phyloP scores from a whole-genome alignment of 495 filamentous ascomycete genomes.

The Penicillium salamii region DNA sequence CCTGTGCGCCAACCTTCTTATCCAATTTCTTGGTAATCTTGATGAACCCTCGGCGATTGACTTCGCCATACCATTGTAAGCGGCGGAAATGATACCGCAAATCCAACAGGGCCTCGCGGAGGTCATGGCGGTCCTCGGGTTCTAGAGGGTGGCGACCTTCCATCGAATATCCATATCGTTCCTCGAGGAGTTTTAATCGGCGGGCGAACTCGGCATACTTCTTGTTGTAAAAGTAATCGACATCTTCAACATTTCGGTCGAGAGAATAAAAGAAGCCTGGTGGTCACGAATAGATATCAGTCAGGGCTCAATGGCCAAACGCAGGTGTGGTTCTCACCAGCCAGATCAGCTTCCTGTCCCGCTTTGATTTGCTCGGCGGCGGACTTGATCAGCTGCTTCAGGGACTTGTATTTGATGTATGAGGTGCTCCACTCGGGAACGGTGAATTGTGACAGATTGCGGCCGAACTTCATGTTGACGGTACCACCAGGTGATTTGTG shows the following conservation, averaged over 20 bases:
- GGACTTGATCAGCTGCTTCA: conserved; percentile 92
- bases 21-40: conserved; percentile 99
- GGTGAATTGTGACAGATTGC: conserved; percentile 83
- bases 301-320: no score
- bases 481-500: no score
- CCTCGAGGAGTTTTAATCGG: conserved; percentile 77
- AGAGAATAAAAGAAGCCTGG: conserved; percentile 91
- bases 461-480: conserved; percentile 75
- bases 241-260: conserved; percentile 93
- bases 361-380: conserved; percentile 59
- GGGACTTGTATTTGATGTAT: conserved; percentile 94
- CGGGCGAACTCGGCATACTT: conserved; percentile 81
- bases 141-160: conserved; percentile 52
- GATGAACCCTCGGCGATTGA: conserved; percentile 89
- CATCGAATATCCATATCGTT: conserved; percentile 68
- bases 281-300: no score
- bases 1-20: conserved; percentile 75
- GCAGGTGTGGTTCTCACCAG: conserved; percentile 56
- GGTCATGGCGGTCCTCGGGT: conserved; percentile 79
- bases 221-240: conserved; percentile 93
- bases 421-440: conserved; percentile 92
- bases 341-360: conserved; percentile 75
- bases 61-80: conserved; percentile 95
- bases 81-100: conserved; percentile 83
- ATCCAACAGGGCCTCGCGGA: conserved; percentile 84